These are phyloP conservation scores for bread wheat (Triticum aestivum) DNA, from an alignment of 176 grass and related monocot species.

Conservation along the genomic window IWGSC_CS_RefSeq_v2.1 NC_057814.1:565968177-565968676, in stretches of 20 bases:
- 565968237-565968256: no score
- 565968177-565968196: neutral
- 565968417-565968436: conserved; percentile 18
- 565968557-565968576: neutral
- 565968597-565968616: neutral
- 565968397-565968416: conserved; percentile 16
- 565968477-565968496: neutral
- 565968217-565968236: neutral
- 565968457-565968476: conserved; percentile 4
- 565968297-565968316: conserved; percentile 2
- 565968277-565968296: conserved; percentile 39
- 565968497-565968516: neutral
- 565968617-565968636: no score
- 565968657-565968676: no score
- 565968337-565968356: neutral
- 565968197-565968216: neutral
- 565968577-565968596: neutral
- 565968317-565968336: neutral
- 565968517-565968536: no score
- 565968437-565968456: neutral
- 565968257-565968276: neutral
- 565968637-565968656: no score
- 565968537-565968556: neutral
- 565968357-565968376: conserved; percentile 29
- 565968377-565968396: neutral